Conservation (phyloP, 495 filamentous ascomycete genomes). For the Jackrogersella multiformis region DNA sequence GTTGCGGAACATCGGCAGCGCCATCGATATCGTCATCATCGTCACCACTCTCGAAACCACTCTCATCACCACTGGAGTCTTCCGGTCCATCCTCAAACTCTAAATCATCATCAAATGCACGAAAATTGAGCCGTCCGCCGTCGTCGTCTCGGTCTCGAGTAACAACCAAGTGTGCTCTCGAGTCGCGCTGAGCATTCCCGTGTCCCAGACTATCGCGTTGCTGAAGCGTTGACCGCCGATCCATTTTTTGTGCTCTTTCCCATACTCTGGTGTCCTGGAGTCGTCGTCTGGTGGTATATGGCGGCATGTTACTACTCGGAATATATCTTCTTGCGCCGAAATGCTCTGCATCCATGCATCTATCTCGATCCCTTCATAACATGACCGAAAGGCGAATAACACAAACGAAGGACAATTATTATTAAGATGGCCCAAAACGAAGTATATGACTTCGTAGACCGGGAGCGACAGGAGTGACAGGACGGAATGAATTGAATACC, state of each 20-base stretch:
- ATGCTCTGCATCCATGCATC: constrained; percentile 44
- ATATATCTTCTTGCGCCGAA: constrained; percentile 24
- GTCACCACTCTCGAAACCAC: constrained; percentile 9
- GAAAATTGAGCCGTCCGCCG: background rate
- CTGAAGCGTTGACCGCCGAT: constrained; percentile 23
- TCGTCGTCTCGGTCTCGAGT: constrained; percentile 3
- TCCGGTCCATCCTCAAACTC: constrained; percentile 17
- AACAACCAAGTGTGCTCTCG: constrained; percentile 5
- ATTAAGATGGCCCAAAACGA: constrained; percentile 22
- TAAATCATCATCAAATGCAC: background rate
- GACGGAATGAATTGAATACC: constrained; percentile 30
- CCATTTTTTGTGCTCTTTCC: constrained; percentile 24
- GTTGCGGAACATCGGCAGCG: constrained; percentile 14
- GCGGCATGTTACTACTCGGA: constrained; percentile 38
- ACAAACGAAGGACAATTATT: constrained; percentile 27
- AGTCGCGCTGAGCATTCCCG: background rate
- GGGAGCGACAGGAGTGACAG: constrained; percentile 27
- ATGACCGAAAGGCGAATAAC: constrained; percentile 33
- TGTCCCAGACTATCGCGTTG: constrained; percentile 1
- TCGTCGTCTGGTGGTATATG: constrained; percentile 31
- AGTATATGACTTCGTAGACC: constrained; percentile 13
- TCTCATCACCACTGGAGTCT: constrained; percentile 22
- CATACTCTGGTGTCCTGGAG: constrained; percentile 26
- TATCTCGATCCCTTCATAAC: constrained; percentile 28
- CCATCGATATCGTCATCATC: constrained; percentile 5